Evolutionary conservation across 192 early-diverging fungal genomes (phyloP), one percentile per base, ranked within the genome.

Genomic region (Spizellomyces sp.): DNA sequence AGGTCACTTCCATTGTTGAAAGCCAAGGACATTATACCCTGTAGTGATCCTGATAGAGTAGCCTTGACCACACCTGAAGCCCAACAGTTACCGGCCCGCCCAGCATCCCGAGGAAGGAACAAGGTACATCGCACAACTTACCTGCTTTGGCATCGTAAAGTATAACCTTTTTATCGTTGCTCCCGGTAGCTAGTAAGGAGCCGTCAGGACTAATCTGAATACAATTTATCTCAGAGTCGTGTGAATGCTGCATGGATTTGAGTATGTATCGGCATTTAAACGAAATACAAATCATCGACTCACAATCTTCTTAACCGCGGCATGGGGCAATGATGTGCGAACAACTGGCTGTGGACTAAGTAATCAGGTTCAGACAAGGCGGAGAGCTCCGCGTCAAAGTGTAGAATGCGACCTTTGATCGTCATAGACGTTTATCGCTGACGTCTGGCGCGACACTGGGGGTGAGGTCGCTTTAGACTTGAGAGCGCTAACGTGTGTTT

Each of bases 131-230:
- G 46, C 73, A 59, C 64, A 62, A 64, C 71, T 80, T 81, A 76
- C 93, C 92, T 12, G 92, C 90, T 21, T 87, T 84, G 7, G 90
- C 78, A 89, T 97, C 93, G 90, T 92, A 95, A 12, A 98, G 76
- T 44, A 94, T 70, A 48, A 98, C 76, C 61, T 81, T 80, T 62
- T 96, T 97, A 80, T 99, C 96, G 80, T 97, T 98, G 56, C 94
- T 91, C 36, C 95, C 96, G 21, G 91, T 93, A 15, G 95, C 96
- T 8, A 98, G 80, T 14, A 88, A 76, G 0, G 73, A 76, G 21
- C 91, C 84, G 58, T 91, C 90, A 15, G 84, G 82, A 67, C 83
- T 91, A 56, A 94, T 74, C 45, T 86, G 79, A 15, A 98, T 88
- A 56, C 92, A 88, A 64, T 93, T 90, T 58, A 96, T 89, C 65